phyloP scores from a whole-genome alignment of 2,329 filamentous ascomycete species.

The Alternaria ethzedia region DNA sequence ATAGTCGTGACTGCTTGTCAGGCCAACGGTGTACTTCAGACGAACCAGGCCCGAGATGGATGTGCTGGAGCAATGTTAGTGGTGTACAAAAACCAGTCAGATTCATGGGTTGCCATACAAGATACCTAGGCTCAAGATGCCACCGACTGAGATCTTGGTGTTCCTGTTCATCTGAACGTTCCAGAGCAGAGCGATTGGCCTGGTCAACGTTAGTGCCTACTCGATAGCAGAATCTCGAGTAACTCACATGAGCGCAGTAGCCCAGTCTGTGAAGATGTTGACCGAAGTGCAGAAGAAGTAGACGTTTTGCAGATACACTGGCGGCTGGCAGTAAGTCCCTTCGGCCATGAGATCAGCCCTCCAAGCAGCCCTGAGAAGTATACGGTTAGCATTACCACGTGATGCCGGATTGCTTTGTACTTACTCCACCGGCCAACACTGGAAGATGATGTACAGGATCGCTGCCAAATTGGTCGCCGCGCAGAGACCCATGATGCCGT shows the following conservation, averaged over 20 bases:
- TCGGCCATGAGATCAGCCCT: constrained; percentile 10
- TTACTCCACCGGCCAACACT: constrained; percentile 40
- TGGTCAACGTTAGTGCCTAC: neutral
- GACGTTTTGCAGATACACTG: constrained; percentile 32
- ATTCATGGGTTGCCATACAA: constrained; percentile 16
- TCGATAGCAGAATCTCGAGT: neutral
- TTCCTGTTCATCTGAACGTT: constrained; percentile 34
- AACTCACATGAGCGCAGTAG: constrained; percentile 41
- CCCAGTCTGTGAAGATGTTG: constrained; percentile 49
- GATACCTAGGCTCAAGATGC: constrained; percentile 29
- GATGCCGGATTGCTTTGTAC: neutral
- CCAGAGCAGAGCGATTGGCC: constrained; percentile 31
- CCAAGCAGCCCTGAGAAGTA: constrained; percentile 18
- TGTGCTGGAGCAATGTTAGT: constrained; percentile 16
- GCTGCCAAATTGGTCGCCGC: constrained; percentile 40
- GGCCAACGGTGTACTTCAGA: constrained; percentile 41
- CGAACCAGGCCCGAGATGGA: constrained; percentile 31
- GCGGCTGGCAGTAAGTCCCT: constrained; percentile 36
- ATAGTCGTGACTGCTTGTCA: constrained; percentile 41
- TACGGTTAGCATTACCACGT: neutral
- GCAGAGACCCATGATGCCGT: constrained; percentile 38
- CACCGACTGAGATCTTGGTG: constrained; percentile 31
- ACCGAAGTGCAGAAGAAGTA: constrained; percentile 47
- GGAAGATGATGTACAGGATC: constrained; percentile 47
- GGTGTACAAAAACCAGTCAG: too few relatives aligned